Percentiles rank a stretch among this genome's conserved stretches.
These are phyloP conservation scores for Fusarium sterilihyphosum DNA, from an alignment of 2,329 filamentous ascomycete species.

Conservation along the genomic window DNA sequence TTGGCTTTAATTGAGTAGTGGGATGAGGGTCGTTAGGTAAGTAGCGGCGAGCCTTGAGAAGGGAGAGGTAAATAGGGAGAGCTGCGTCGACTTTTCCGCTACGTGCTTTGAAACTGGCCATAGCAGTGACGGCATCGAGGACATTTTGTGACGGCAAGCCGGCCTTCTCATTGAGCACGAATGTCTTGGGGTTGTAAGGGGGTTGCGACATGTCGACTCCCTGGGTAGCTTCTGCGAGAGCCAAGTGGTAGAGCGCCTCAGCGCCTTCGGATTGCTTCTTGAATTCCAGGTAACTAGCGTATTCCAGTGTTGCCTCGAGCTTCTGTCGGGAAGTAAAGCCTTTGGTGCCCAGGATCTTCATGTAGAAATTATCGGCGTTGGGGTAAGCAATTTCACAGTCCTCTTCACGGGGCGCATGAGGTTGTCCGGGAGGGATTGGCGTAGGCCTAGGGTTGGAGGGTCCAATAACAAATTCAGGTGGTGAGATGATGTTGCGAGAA, in stretches of 20 bases:
- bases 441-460: conserved; percentile 84
- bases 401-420: conserved; percentile 75
- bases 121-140: conserved; percentile 76
- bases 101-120: conserved; percentile 81
- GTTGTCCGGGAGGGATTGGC: conserved; percentile 73
- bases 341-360: conserved; percentile 80
- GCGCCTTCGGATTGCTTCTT: conserved; percentile 74
- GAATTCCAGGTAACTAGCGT: conserved; percentile 86
- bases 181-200: conserved; percentile 69
- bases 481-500: conserved; percentile 72
- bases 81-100: conserved; percentile 73
- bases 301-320: conserved; percentile 82
- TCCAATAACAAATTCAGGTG: conserved; percentile 78
- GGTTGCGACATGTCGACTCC: conserved; percentile 55
- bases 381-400: conserved; percentile 77
- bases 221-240: conserved; percentile 76
- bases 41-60: conserved; percentile 80
- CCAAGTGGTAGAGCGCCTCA: conserved; percentile 78
- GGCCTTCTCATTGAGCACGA: conserved; percentile 69
- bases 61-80: conserved; percentile 84
- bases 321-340: conserved; percentile 84
- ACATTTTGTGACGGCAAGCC: conserved; percentile 76
- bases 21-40: conserved; percentile 54
- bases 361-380: conserved; percentile 79
- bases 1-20: conserved; percentile 4